Evolutionary conservation across 2,329 filamentous ascomycete genomes (phyloP).

Genomic region (Fusarium sambucinum): DNA sequence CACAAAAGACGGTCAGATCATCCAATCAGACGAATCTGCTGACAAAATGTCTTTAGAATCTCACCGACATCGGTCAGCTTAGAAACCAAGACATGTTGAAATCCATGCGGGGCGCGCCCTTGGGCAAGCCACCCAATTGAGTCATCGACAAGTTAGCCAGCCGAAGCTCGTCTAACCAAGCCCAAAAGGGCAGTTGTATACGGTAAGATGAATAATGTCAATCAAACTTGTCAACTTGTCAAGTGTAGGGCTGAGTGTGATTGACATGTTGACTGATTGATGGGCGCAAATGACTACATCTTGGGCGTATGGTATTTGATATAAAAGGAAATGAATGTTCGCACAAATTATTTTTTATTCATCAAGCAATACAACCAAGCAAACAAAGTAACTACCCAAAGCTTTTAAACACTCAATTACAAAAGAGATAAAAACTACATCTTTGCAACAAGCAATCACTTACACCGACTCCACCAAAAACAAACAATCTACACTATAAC

Average conservation of each 20-base stretch:
- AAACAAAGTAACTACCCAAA: not conserved
- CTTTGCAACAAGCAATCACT: not conserved
- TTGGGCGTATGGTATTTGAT: not conserved
- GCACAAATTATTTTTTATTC: not conserved
- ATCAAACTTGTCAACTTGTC: not conserved
- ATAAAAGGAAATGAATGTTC: not conserved
- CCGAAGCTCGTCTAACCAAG: not conserved
- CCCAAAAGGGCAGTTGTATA: not conserved
- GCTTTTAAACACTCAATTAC: not conserved
- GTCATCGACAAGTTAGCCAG: not conserved
- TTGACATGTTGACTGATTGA: not conserved
- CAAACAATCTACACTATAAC: no score
- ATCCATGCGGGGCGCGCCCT: not conserved
- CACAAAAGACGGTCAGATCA: not conserved
- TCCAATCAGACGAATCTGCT: not conserved
- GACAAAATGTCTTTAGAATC: not conserved
- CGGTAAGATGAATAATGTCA: not conserved
- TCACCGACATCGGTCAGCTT: slow-evolving; percentile 8
- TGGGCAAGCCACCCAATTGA: slow-evolving; percentile 1
- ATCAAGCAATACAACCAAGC: not conserved
- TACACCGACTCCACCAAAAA: no score
- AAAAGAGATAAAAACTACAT: not conserved
- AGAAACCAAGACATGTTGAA: not conserved
- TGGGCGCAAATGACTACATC: not conserved
- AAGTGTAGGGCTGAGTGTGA: slow-evolving; percentile 3